A percentile compares a stretch with the other conserved stretches of the same genome.
Evolutionary conservation across 352 stramenopile genomes (phyloP).

Genomic region (Globisporangium emineosum): DNA sequence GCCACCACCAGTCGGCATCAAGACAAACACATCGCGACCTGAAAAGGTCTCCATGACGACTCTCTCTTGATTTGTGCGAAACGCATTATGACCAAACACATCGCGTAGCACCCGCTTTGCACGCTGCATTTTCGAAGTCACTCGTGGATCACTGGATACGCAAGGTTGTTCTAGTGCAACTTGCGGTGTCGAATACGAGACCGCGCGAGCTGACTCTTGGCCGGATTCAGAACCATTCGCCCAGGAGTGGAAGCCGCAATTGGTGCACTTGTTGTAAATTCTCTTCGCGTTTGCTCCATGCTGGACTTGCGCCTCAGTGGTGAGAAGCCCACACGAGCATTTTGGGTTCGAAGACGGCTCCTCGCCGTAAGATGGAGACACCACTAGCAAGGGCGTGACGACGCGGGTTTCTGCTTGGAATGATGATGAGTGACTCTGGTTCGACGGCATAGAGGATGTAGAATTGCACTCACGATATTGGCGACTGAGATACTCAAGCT

Average conservation of each 20-base stretch:
- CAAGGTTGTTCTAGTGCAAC: conserved; percentile 26
- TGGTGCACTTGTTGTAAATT: conserved; percentile 67
- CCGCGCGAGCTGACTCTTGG: conserved; percentile 13
- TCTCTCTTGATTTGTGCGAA: conserved; percentile 94
- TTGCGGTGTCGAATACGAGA: conserved; percentile 13
- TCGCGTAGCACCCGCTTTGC: conserved; percentile 75
- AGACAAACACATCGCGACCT: conserved; percentile 95
- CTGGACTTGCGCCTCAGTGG: conserved; percentile 53
- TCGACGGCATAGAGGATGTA: conserved; percentile 16
- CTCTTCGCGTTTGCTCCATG: conserved; percentile 63
- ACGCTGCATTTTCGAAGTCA: conserved; percentile 64
- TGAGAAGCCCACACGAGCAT: conserved; percentile 67
- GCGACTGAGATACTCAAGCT: conserved; percentile 56
- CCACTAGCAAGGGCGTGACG: not conserved
- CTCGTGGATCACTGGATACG: conserved; percentile 41
- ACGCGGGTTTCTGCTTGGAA: conserved; percentile 12
- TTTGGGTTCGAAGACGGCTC: conserved; percentile 22
- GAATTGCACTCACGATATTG: conserved; percentile 61
- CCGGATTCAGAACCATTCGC: conserved; percentile 29
- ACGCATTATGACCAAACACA: conserved; percentile 95
- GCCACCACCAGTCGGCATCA: conserved; percentile 99
- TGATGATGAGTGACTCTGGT: conserved; percentile 18
- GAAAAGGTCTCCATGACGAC: conserved; percentile 93
- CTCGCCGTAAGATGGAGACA: conserved; percentile 13
- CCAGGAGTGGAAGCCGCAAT: conserved; percentile 80